Percentiles rank a stretch among this genome's conserved stretches.
Evolutionary conservation across 2,329 filamentous ascomycete genomes (phyloP).

Genomic region (Trichoderma afroharzianum): DNA sequence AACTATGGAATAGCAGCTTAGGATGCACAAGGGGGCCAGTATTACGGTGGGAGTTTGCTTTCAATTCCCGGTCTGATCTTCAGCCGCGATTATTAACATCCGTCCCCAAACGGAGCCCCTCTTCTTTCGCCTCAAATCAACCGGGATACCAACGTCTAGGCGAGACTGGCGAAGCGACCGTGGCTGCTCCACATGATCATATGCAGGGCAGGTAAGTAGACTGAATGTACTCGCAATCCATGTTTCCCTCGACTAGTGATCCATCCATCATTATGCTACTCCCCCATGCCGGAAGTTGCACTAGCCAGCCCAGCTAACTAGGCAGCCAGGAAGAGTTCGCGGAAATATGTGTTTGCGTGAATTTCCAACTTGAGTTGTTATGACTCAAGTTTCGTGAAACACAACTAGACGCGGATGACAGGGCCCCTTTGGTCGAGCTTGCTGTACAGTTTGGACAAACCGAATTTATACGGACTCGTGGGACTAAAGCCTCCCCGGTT

Average conservation of each 20-base stretch:
- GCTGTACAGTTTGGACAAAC: not conserved
- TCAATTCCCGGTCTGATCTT: not conserved
- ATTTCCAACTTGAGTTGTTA: not conserved
- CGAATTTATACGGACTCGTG: not conserved
- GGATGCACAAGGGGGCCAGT: not conserved
- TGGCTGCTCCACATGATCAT: conserved; percentile 3
- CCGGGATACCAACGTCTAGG: not conserved
- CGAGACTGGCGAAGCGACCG: not conserved
- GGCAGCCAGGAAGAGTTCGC: not conserved
- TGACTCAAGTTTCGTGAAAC: not conserved
- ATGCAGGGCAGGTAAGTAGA: not conserved
- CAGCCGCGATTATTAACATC: conserved; percentile 11
- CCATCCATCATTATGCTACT: not conserved
- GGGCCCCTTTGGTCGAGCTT: not conserved
- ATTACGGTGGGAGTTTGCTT: not conserved
- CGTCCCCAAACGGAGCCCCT: conserved; percentile 5
- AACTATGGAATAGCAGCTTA: not conserved
- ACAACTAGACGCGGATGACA: not conserved
- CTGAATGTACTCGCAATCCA: not conserved
- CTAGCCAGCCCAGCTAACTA: not conserved
- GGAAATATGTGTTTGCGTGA: not conserved
- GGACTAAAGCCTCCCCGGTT: not conserved
- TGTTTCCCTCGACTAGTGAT: not conserved
- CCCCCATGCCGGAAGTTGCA: not conserved
- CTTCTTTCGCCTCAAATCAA: not conserved